Conservation (phyloP, 116 monocot genomes). For the Dioscorea cayenensis region DNA sequence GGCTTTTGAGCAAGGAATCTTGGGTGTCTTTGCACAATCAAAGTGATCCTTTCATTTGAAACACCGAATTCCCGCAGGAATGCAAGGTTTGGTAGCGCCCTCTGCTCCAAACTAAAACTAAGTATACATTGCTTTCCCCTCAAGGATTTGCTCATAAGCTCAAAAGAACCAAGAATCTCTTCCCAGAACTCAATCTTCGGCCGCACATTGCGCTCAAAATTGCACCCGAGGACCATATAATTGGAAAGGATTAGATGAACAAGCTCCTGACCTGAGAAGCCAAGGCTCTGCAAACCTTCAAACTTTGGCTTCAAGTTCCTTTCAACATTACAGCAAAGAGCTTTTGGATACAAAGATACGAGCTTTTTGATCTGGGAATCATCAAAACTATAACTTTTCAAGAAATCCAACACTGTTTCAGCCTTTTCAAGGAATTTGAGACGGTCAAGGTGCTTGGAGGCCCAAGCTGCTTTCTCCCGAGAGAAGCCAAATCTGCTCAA, state of each 20-base stretch:
- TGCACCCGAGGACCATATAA: background rate
- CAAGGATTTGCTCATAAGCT: background rate
- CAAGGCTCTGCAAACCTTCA: background rate
- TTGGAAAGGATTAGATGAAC: background rate
- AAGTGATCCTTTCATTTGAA: background rate
- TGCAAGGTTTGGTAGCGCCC: background rate
- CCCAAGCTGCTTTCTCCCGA: background rate
- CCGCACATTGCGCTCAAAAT: background rate
- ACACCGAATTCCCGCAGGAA: background rate
- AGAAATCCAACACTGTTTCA: background rate
- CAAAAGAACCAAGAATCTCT: background rate
- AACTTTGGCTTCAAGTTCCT: background rate
- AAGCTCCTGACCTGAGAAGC: background rate
- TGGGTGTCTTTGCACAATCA: background rate
- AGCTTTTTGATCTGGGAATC: background rate
- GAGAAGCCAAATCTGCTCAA: background rate
- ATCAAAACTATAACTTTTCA: background rate
- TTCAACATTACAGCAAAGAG: background rate
- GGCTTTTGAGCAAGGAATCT: background rate
- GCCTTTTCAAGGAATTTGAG: background rate
- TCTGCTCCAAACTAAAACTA: background rate
- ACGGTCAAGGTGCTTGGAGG: background rate
- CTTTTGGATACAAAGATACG: background rate
- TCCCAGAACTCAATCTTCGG: slow-evolving; percentile 4
- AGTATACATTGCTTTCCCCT: background rate